Percentiles rank a stretch among this genome's conserved stretches.
phyloP scores from a whole-genome alignment of 139 green algal genomes.

The Closterium sp. region DNA sequence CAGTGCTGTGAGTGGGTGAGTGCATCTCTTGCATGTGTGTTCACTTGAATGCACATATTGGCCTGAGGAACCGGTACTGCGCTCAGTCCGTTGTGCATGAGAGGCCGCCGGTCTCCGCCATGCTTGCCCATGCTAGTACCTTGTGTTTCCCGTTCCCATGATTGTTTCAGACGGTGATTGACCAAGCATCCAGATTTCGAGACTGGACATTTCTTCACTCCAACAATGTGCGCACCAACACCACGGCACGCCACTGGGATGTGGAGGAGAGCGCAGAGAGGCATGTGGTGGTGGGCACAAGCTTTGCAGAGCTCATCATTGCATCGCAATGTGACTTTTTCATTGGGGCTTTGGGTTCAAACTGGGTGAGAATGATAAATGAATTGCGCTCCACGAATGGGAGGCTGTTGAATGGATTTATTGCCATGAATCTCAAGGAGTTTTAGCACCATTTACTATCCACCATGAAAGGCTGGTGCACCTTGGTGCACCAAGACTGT shows the following conservation, averaged over 20 bases:
- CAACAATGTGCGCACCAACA: neutral
- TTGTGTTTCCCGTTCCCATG: neutral
- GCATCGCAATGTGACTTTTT: conserved; percentile 20
- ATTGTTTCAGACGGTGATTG: neutral
- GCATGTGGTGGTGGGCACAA: neutral
- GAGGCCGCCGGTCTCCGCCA: neutral
- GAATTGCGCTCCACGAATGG: conserved; percentile 36
- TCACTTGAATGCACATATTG: no score
- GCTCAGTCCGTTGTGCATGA: no score
- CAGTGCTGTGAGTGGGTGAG: no score
- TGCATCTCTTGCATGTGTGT: no score
- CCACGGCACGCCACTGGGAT: neutral
- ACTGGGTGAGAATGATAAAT: conserved; percentile 28
- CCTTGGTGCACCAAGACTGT: no score
- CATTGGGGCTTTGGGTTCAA: conserved; percentile 21
- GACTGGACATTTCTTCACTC: conserved; percentile 10
- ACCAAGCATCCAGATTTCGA: neutral
- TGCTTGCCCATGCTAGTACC: neutral
- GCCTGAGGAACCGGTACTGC: no score
- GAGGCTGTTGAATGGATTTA: neutral
- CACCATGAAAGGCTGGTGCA: no score
- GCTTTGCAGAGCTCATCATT: conserved; percentile 17
- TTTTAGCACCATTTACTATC: no score
- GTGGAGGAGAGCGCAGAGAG: neutral
- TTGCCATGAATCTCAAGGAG: conserved; percentile 25